Evolutionary conservation across 1,139 yeast genomes (phyloP).

Genomic region (Candida glucosophila): DNA sequence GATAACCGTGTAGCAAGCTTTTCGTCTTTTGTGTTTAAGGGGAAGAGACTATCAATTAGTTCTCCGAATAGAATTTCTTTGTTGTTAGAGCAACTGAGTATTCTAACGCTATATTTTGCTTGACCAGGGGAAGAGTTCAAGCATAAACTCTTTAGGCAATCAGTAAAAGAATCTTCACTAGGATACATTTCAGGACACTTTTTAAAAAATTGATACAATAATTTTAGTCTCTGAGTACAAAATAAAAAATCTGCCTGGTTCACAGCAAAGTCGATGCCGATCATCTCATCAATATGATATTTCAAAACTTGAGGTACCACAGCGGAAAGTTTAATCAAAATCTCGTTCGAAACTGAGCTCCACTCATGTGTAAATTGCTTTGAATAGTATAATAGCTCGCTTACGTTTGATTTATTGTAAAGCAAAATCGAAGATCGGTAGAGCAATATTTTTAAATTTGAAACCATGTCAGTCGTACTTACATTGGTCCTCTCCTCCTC

Average conservation of each 20-base stretch:
- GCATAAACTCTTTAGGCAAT: slow-evolving; percentile 36
- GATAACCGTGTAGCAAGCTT: slow-evolving; percentile 51
- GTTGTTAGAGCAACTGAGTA: slow-evolving; percentile 41
- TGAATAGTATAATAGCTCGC: slow-evolving; percentile 42
- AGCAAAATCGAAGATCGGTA: slow-evolving; percentile 55
- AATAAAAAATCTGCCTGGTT: slow-evolving; percentile 7
- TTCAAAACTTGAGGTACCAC: slow-evolving; percentile 59
- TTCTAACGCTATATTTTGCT: slow-evolving; percentile 58
- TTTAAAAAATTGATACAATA: slow-evolving; percentile 52
- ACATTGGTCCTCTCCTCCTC: slow-evolving; percentile 30
- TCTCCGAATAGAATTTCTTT: slow-evolving; percentile 30
- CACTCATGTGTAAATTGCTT: slow-evolving; percentile 24
- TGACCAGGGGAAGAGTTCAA: slow-evolving; percentile 49
- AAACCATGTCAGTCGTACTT: slow-evolving; percentile 40
- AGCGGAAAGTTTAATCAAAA: slow-evolving; percentile 53
- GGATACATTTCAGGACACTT: slow-evolving; percentile 36
- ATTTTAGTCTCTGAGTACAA: slow-evolving; percentile 35
- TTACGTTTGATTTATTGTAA: slow-evolving; percentile 59
- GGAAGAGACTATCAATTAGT: slow-evolving; percentile 39
- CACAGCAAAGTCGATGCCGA: slow-evolving; percentile 12
- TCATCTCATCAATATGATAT: slow-evolving; percentile 47
- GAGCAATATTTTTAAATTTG: slow-evolving; percentile 45
- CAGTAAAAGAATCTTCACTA: slow-evolving; percentile 25
- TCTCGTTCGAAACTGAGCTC: slow-evolving; percentile 34
- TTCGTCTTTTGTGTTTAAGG: slow-evolving; percentile 32